These are phyloP conservation scores for Solanum appendiculatum DNA, from an alignment of 257 asterid genomes.

Conservation along the genomic window DNA sequence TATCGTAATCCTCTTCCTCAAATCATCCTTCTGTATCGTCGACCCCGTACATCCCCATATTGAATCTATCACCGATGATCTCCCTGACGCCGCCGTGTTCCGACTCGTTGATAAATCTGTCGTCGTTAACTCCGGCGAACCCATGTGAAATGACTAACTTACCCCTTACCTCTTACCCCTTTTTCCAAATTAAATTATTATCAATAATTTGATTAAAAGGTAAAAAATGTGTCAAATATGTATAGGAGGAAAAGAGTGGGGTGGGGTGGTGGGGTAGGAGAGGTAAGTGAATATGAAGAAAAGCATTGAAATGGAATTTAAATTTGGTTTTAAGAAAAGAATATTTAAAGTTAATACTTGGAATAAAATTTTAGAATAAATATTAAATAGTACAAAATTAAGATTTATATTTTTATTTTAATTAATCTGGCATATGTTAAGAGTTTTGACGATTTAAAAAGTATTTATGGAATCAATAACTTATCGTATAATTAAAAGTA, in stretches of 20 bases:
- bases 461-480: background rate
- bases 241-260: background rate
- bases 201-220: background rate
- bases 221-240: background rate
- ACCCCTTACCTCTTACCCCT: background rate
- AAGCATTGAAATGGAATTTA: background rate
- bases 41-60: conserved; percentile 65
- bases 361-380: too few species aligned
- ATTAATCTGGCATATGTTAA: background rate
- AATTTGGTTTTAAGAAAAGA: background rate
- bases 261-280: background rate
- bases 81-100: background rate
- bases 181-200: background rate
- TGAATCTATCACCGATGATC: conserved; percentile 50
- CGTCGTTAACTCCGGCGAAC: conserved; percentile 13
- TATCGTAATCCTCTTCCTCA: conserved; percentile 47
- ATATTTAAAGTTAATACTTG: background rate
- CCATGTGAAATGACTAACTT: conserved; percentile 14
- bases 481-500: background rate
- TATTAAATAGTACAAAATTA: background rate
- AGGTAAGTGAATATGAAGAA: background rate
- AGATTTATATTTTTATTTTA: background rate
- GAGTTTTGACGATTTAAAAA: background rate
- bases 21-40: conserved; percentile 56
- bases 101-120: background rate